Evolutionary conservation across 306 rosid species (phyloP).

Genomic region (Cucumis hystrix): DNA sequence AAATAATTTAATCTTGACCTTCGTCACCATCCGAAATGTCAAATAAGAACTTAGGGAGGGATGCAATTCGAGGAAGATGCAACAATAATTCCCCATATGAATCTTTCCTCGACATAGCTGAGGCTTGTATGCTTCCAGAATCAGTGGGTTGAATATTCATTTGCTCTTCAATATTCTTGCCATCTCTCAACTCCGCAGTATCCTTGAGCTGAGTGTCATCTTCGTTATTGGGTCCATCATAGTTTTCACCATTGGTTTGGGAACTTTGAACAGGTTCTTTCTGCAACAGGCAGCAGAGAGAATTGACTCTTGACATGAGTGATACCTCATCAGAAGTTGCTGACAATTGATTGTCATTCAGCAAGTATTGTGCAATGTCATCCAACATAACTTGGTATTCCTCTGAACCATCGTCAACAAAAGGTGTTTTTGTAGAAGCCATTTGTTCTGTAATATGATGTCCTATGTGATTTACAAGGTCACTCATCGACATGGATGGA

Average conservation of each 20-base stretch:
- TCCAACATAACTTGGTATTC: constrained; percentile 42
- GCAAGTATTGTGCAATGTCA: constrained; percentile 53
- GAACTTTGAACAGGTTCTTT: constrained; percentile 47
- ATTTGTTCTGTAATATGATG: constrained; percentile 58
- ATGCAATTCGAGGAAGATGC: constrained; percentile 64
- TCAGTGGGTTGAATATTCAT: constrained; percentile 19
- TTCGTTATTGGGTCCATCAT: constrained; percentile 14
- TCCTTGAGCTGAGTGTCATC: constrained; percentile 11
- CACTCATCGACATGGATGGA: constrained; percentile 61
- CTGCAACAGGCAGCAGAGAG: constrained; percentile 69
- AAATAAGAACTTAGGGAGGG: constrained; percentile 61
- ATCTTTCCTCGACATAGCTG: constrained; percentile 67
- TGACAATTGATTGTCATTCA: constrained; percentile 47
- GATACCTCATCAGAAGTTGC: constrained; percentile 55
- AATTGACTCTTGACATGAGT: constrained; percentile 78
- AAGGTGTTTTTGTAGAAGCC: constrained; percentile 32
- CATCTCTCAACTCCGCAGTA: background rate
- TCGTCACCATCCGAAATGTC: constrained; percentile 50
- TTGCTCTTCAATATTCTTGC: constrained; percentile 12
- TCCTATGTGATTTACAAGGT: constrained; percentile 57
- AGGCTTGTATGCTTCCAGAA: constrained; percentile 20
- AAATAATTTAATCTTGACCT: constrained; percentile 16
- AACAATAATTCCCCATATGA: constrained; percentile 66
- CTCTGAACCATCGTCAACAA: constrained; percentile 26
- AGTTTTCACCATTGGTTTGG: constrained; percentile 11